Evolutionary conservation across 192 early-diverging fungal species (phyloP).

Genomic region (Helicostylum pulchrum): DNA sequence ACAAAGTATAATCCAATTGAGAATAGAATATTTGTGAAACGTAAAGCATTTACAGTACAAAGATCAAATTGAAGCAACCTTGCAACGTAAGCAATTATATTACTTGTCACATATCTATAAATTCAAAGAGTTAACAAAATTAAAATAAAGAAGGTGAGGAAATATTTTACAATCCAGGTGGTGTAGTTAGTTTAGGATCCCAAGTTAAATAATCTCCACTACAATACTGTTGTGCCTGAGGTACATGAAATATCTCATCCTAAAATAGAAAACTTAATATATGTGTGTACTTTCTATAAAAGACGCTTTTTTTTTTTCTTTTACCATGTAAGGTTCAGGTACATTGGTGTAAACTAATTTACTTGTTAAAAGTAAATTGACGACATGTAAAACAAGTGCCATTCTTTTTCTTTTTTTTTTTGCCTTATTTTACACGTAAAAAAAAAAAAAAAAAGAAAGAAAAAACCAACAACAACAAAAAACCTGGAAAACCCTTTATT

Average conservation of each 20-base stretch:
- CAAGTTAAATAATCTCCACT: slow-evolving; percentile 62
- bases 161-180: slow-evolving; percentile 93
- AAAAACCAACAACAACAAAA: not conserved
- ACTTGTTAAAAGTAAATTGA: slow-evolving; percentile 2
- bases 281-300: not conserved
- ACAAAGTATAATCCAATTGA: slow-evolving; percentile 51
- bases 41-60: slow-evolving; percentile 38
- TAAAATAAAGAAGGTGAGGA: too few species aligned
- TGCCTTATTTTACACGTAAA: slow-evolving; percentile 6
- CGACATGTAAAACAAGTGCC: not conserved
- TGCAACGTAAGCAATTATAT: not conserved
- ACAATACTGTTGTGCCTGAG: slow-evolving; percentile 88
- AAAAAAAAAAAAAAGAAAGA: slow-evolving; percentile 4
- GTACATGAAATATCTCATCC: slow-evolving; percentile 96
- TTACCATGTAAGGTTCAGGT: slow-evolving; percentile 28
- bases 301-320: not conserved
- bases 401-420: slow-evolving; percentile 2
- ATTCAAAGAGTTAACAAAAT: too few species aligned
- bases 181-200: slow-evolving; percentile 97
- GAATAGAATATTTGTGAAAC: slow-evolving; percentile 70
- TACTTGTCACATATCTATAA: slow-evolving; percentile 32
- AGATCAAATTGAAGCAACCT: not conserved
- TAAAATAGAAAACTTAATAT: slow-evolving; percentile 25
- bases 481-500: not conserved
- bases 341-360: slow-evolving; percentile 6